A percentile compares a stretch with the other conserved stretches of the same genome.
These are phyloP conservation scores for Arabidopsis thaliana DNA, from an alignment of 345 rosid genomes.

Conservation along the genomic window TAIR10.1 NC_003070.9:19667501-19668000, in stretches of 20 bases:
- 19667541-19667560: background rate
- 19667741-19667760: constrained; percentile 43
- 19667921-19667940: background rate
- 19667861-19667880: constrained; percentile 48
- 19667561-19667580: constrained; percentile 26
- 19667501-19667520: constrained; percentile 24
- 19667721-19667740: constrained; percentile 48
- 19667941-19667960: background rate
- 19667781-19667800: constrained; percentile 58
- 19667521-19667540: background rate
- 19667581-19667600: constrained; percentile 34
- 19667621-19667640: constrained; percentile 52
- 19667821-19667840: constrained; percentile 50
- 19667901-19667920: constrained; percentile 58
- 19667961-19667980: background rate
- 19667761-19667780: constrained; percentile 58
- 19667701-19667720: constrained; percentile 50
- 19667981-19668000: constrained; percentile 46
- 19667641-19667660: constrained; percentile 62
- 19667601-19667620: constrained; percentile 44
- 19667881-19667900: constrained; percentile 53
- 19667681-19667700: constrained; percentile 44
- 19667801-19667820: constrained; percentile 54
- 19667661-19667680: constrained; percentile 43
- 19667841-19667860: constrained; percentile 51